Percentiles rank a stretch among this genome's conserved stretches.
Conservation (phyloP, 2,329 filamentous ascomycete genomes). For the Cladosporium sphaerospermum region DNA sequence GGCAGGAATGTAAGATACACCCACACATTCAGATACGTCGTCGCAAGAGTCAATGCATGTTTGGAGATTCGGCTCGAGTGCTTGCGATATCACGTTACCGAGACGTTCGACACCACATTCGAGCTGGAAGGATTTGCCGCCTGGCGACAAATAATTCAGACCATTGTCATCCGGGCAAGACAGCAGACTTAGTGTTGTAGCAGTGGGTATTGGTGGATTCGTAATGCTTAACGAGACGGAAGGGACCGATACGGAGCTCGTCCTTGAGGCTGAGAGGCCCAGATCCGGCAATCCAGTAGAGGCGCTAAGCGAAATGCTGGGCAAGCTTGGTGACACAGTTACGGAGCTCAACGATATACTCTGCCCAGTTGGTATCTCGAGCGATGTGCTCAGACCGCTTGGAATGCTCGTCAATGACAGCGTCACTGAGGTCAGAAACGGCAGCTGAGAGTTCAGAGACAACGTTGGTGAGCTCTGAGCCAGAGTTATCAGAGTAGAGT, state of each 20-base stretch:
- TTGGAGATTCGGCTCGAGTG: slow-evolving; percentile 16
- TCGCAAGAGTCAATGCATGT: slow-evolving; percentile 22
- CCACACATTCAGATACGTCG: slow-evolving; percentile 15
- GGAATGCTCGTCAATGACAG: not conserved
- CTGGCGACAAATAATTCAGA: slow-evolving; percentile 20
- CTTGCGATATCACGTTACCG: slow-evolving; percentile 13
- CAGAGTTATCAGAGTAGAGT: slow-evolving; percentile 9
- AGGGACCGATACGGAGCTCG: not conserved
- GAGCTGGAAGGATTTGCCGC: slow-evolving; percentile 19
- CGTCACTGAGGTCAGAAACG: slow-evolving; percentile 5
- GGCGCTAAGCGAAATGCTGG: slow-evolving; percentile 1
- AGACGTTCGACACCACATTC: slow-evolving; percentile 17
- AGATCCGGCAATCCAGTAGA: not conserved
- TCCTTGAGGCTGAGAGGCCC: not conserved
- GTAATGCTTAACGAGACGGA: not conserved
- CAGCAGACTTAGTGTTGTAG: slow-evolving; percentile 15
- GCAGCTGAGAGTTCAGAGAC: slow-evolving; percentile 4
- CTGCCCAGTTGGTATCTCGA: not conserved
- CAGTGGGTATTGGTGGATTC: slow-evolving; percentile 15
- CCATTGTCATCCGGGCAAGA: slow-evolving; percentile 22
- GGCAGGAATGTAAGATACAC: slow-evolving; percentile 14
- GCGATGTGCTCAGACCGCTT: slow-evolving; percentile 10
- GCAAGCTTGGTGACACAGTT: slow-evolving; percentile 1
- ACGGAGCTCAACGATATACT: slow-evolving; percentile 7
- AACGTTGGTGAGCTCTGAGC: slow-evolving; percentile 7